phyloP scores from a whole-genome alignment of 345 rosid species.

The Limnanthes douglasii region DNA sequence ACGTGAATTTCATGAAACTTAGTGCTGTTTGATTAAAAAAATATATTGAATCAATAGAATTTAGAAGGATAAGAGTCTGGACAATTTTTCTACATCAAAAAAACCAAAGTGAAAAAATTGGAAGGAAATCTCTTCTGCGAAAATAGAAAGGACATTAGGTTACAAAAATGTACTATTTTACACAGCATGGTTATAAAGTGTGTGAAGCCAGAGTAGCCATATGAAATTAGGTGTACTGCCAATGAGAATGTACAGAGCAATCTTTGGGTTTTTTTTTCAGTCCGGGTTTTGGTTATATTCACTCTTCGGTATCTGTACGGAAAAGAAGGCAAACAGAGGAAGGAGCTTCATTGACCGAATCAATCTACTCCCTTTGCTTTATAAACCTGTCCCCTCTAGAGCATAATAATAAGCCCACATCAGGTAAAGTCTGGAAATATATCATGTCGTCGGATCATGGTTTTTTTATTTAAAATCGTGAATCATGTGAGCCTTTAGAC shows the following conservation, averaged over 20 bases:
- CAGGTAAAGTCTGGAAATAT: constrained; percentile 37
- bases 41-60: too few relatives aligned
- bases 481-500: constrained; percentile 79
- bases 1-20: too few relatives aligned
- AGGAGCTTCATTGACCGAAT: constrained; percentile 17
- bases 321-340: constrained; percentile 9
- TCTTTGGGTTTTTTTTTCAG: constrained; percentile 5
- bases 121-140: too few relatives aligned
- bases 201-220: constrained; percentile 11
- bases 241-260: constrained; percentile 9
- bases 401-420: constrained; percentile 54
- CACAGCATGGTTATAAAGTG: constrained; percentile 16
- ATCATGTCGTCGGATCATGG: constrained; percentile 25
- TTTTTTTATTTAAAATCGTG: constrained; percentile 51
- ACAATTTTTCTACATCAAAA: too few relatives aligned
- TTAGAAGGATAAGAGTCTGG: too few relatives aligned
- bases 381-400: constrained; percentile 51
- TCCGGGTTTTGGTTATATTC: background rate
- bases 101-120: too few relatives aligned
- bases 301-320: constrained; percentile 5
- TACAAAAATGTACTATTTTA: constrained; percentile 17
- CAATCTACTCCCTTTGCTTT: constrained; percentile 37
- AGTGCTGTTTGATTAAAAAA: too few relatives aligned
- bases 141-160: too few relatives aligned
- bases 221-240: constrained; percentile 8